Percentiles rank a stretch among this genome's conserved stretches.
These are phyloP conservation scores for Pleurotus salmoneostramineus DNA, from an alignment of 768 basidiomycete genomes.

Conservation along the genomic window DNA sequence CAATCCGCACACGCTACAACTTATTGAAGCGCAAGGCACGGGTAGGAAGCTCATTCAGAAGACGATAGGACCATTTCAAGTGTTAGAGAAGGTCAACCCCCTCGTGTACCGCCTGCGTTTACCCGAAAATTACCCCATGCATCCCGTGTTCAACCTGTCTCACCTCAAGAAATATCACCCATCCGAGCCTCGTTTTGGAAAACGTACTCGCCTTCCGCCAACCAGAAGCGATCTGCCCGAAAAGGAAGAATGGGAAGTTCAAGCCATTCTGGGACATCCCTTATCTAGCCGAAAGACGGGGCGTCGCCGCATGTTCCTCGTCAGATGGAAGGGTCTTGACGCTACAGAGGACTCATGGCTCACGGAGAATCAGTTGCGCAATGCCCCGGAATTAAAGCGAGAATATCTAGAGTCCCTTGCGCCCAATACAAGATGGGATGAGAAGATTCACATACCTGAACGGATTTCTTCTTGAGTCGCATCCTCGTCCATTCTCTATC, in stretches of 20 bases:
- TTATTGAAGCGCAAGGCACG: neutral
- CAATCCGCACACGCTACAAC: slow-evolving; percentile 1
- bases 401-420: neutral
- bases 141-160: slow-evolving; percentile 6
- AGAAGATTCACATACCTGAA: neutral
- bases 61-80: slow-evolving; percentile 6
- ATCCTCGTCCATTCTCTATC: too few species aligned
- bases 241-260: neutral
- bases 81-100: slow-evolving; percentile 3
- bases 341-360: slow-evolving; percentile 2
- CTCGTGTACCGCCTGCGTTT: slow-evolving; percentile 6
- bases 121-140: slow-evolving; percentile 8
- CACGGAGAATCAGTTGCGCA: neutral
- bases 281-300: neutral
- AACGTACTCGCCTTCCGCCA: neutral
- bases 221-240: neutral
- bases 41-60: neutral
- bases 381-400: neutral
- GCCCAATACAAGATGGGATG: too few species aligned
- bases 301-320: neutral
- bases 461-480: neutral
- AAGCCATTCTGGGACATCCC: neutral
- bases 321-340: slow-evolving; percentile 6
- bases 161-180: neutral
- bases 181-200: neutral